These are phyloP conservation scores for Aspergillus indologenus DNA, from an alignment of 495 filamentous ascomycete genomes.

Conservation along the genomic window DNA sequence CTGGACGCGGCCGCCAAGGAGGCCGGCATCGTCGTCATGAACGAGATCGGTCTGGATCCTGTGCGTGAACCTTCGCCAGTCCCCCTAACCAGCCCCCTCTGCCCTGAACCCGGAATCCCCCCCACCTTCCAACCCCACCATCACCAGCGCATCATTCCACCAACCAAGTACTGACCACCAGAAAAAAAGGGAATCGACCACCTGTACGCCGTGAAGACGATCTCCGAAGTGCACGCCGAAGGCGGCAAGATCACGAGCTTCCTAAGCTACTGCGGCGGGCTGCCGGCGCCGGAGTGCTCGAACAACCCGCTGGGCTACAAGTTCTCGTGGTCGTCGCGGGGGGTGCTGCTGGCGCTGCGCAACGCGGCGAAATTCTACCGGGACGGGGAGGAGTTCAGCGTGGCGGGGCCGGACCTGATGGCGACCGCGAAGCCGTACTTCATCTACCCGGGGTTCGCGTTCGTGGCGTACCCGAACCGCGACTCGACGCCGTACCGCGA, in stretches of 20 bases:
- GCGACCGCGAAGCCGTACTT: constrained; percentile 82
- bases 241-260: constrained; percentile 86
- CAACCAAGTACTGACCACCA: background rate
- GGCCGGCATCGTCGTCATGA: constrained; percentile 96
- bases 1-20: constrained; percentile 79
- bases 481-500: constrained; percentile 84
- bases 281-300: constrained; percentile 77
- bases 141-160: too few species aligned
- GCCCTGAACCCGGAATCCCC: background rate
- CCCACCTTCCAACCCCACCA: background rate
- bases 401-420: constrained; percentile 72
- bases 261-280: constrained; percentile 85
- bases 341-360: constrained; percentile 79
- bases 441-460: constrained; percentile 84
- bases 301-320: constrained; percentile 96
- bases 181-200: constrained; percentile 60
- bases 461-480: constrained; percentile 92
- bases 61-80: constrained; percentile 15
- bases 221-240: constrained; percentile 71
- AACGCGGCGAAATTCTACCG: constrained; percentile 84
- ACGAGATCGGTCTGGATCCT: constrained; percentile 83
- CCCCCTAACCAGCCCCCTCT: background rate
- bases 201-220: constrained; percentile 85
- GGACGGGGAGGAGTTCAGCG: constrained; percentile 67
- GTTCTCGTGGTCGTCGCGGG: constrained; percentile 84